A percentile compares a stretch with the other conserved stretches of the same genome.
Evolutionary conservation across 176 grass and related monocot genomes (phyloP).

Genomic region (Oryza longistaminata): DNA sequence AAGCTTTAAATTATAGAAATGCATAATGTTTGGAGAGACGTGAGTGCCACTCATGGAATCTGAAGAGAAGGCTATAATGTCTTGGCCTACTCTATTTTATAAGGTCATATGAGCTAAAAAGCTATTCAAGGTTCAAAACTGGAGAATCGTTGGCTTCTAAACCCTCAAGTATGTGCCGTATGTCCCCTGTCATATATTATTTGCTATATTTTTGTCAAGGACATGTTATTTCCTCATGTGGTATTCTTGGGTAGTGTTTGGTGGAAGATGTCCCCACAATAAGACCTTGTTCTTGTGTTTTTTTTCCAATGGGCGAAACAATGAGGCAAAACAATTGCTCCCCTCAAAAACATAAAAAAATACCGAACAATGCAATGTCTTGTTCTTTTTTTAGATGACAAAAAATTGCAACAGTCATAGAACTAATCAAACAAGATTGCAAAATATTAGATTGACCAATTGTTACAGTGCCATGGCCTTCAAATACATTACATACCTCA

Average conservation of each 20-base stretch:
- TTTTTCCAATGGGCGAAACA: neutral
- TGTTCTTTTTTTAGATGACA: neutral
- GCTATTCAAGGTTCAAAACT: conserved; percentile 11
- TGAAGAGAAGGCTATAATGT: neutral
- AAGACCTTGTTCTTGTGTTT: neutral
- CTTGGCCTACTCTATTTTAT: neutral
- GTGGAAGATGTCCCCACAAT: neutral
- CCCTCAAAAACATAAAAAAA: too few relatives aligned
- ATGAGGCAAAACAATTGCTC: too few relatives aligned
- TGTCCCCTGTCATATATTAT: neutral
- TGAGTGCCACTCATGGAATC: conserved; percentile 44
- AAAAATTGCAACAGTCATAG: neutral
- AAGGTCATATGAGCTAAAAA: neutral
- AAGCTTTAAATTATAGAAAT: conserved; percentile 41
- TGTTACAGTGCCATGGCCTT: neutral
- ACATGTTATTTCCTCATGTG: neutral
- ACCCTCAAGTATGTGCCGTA: conserved; percentile 17
- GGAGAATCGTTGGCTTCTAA: neutral
- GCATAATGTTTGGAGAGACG: conserved; percentile 15
- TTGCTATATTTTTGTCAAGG: neutral
- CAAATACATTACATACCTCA: neutral
- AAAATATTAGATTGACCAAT: neutral
- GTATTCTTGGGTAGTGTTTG: neutral
- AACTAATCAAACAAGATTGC: neutral
- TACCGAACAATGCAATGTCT: neutral